phyloP scores from a whole-genome alignment of 75 land plant species.

The Adiantum capillusveneris region DNA sequence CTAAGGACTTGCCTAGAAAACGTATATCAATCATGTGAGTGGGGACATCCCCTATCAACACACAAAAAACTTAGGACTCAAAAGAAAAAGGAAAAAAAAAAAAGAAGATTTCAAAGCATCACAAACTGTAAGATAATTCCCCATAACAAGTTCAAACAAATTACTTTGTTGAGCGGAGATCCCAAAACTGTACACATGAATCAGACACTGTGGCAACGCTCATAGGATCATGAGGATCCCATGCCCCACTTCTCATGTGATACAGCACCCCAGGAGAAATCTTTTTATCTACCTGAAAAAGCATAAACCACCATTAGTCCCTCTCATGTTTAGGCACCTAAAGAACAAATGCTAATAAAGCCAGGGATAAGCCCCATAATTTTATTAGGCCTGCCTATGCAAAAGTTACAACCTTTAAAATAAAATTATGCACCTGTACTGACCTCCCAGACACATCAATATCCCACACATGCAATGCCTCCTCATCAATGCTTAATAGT shows the following conservation, averaged over 20 bases:
- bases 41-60: too few species aligned
- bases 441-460: slow-evolving; percentile 66
- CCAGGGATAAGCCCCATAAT: too few species aligned
- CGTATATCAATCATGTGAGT: too few species aligned
- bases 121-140: too few species aligned
- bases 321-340: too few species aligned
- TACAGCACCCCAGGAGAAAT: slow-evolving; percentile 66
- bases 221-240: slow-evolving; percentile 92
- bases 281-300: slow-evolving; percentile 48
- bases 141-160: too few species aligned
- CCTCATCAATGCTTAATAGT: slow-evolving; percentile 79
- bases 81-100: background rate
- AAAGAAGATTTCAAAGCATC: too few species aligned
- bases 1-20: too few species aligned
- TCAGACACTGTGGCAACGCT: slow-evolving; percentile 68
- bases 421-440: slow-evolving; percentile 48
- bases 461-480: slow-evolving; percentile 75
- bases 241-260: slow-evolving; percentile 76
- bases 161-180: slow-evolving; percentile 87
- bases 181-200: slow-evolving; percentile 80
- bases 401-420: background rate
- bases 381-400: too few species aligned
- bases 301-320: too few species aligned
- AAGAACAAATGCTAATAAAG: too few species aligned
- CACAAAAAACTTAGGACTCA: background rate